These are phyloP conservation scores for Alloteropsis semialata DNA, from an alignment of 176 grass and related monocot species.

Conservation along the genomic window DNA sequence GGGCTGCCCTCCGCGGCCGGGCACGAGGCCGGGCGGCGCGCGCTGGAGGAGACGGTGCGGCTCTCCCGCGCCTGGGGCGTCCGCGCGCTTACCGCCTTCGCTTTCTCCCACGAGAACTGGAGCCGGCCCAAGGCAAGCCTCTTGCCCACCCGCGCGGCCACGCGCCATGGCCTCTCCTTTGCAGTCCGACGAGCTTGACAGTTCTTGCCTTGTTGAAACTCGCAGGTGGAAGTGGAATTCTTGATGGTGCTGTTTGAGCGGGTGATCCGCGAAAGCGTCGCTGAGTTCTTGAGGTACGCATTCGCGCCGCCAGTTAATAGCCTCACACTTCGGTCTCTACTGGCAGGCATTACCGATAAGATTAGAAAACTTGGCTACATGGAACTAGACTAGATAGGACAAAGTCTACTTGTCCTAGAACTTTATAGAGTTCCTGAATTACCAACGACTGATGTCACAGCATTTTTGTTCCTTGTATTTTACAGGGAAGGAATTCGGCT, in stretches of 20 bases:
- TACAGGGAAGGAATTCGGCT: constrained; percentile 51
- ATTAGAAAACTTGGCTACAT: neutral
- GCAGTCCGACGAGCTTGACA: neutral
- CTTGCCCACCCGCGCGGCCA: neutral
- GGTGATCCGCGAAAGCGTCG: constrained; percentile 34
- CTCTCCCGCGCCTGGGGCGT: constrained; percentile 58
- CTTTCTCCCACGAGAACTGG: constrained; percentile 88
- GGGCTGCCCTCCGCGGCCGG: constrained; percentile 53
- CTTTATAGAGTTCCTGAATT: neutral
- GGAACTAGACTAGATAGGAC: neutral
- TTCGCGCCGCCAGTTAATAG: neutral
- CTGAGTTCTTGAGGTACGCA: constrained; percentile 48
- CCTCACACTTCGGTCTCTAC: neutral
- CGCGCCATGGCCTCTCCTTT: neutral
- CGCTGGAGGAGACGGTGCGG: constrained; percentile 49
- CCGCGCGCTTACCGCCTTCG: constrained; percentile 62
- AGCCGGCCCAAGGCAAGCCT: constrained; percentile 53
- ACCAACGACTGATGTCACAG: neutral
- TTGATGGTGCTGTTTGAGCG: constrained; percentile 62
- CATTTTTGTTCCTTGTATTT: neutral
- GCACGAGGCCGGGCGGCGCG: constrained; percentile 61
- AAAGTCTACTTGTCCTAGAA: neutral
- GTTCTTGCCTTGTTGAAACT: neutral
- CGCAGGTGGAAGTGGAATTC: constrained; percentile 63
- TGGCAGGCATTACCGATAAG: constrained; percentile 24